Base-by-base conservation (phyloP, 108 stramenopile genomes). In the Skeletonema tropicum region DNA sequence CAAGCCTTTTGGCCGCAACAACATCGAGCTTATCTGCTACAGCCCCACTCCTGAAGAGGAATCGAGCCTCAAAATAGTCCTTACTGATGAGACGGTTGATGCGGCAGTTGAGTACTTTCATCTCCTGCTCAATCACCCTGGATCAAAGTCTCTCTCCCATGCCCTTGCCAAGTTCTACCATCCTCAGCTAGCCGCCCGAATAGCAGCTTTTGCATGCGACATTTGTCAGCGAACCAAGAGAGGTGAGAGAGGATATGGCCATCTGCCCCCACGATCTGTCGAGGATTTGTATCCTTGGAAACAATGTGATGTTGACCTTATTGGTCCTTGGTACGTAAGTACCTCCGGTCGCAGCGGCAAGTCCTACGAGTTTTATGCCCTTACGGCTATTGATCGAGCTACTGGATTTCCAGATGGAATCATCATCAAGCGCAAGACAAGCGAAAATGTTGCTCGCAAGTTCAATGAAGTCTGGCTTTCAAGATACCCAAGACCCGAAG, bases 401-500 rank as follows among this genome's bases (percentile, higher is more conserved):
- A 80, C 87, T 30, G 83, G 83, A 36, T 42, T 88, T 9, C 36
- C 78, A 9, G 87, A 88, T 31, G 23, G 81, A 45, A 42, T 74
- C 58, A 52, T 63, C 2, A 60, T 79, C 17, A 42, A 75, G 17
- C 59, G 75, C 32, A 82, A 85, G 15, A 73, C 78, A 26, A 42
- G 66, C 3, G 60, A 48, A 0, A 42, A 83, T 36, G 32, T 75
- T 0, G 59, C 68, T 32, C 23, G 57, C 6, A 76, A 73, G 57
- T 83, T 80, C 38, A 66, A 75, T 0, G 66, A 71, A 42, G 21
- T n/a, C 6, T 89, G 88, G 88, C 57, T 86, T 12, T 21, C 66
- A 6, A 55, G 83, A 29, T 83, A 89, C 63, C 88, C 88, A 1
- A 21, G 77, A 31, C 88, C 88, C 11, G 13, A 45, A 7, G n/a